Percentiles rank a stretch among this genome's conserved stretches.
phyloP scores from a whole-genome alignment of 2,329 filamentous ascomycete species.

The Bertia moriformis region DNA sequence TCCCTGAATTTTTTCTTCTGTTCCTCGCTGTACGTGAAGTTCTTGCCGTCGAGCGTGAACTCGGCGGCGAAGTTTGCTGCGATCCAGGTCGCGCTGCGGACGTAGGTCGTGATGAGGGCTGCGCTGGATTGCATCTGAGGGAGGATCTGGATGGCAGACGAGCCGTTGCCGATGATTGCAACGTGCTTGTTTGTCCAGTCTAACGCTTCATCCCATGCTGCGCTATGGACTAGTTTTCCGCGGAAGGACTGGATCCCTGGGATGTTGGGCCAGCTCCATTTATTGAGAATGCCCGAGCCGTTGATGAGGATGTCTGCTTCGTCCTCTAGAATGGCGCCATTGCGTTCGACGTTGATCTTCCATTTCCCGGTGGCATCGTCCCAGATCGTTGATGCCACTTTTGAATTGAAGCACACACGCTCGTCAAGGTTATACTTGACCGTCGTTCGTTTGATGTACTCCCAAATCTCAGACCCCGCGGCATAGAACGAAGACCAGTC shows the following conservation, averaged over 20 bases:
- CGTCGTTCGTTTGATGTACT: neutral
- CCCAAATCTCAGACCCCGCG: neutral
- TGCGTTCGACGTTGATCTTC: neutral
- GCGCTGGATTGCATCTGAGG: neutral
- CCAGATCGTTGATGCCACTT: neutral
- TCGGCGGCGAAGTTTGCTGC: slow-evolving; percentile 7
- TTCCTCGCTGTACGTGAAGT: neutral
- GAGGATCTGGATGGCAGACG: slow-evolving; percentile 29
- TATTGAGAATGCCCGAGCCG: neutral
- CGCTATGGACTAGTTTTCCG: neutral
- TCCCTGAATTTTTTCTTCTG: neutral
- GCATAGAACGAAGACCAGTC: neutral
- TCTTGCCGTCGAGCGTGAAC: neutral
- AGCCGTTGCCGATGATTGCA: slow-evolving; percentile 35
- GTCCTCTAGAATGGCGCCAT: no score
- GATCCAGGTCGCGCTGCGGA: slow-evolving; percentile 13
- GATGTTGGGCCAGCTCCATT: neutral
- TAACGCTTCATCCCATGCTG: neutral
- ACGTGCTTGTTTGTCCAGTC: slow-evolving; percentile 23
- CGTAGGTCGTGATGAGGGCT: slow-evolving; percentile 3
- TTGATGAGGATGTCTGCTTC: neutral
- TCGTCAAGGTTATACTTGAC: neutral
- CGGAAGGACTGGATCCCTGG: neutral
- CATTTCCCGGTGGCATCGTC: neutral
- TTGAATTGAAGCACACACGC: neutral